Percentiles rank a stretch among this genome's conserved stretches.
Evolutionary conservation across 2,329 filamentous ascomycete species (phyloP).

Genomic region (Fusarium anguioides): DNA sequence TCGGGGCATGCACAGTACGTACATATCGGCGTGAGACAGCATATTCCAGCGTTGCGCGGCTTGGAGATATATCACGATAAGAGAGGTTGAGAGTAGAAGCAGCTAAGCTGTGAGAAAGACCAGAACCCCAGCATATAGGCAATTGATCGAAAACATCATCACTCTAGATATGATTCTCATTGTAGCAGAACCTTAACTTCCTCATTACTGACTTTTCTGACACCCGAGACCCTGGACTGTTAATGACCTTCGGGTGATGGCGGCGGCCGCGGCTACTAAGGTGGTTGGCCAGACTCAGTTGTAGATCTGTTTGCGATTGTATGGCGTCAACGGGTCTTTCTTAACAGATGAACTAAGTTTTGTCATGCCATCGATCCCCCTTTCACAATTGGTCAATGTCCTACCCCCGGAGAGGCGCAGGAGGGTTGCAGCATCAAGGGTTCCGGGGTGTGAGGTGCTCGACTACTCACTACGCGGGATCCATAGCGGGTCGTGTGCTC

Average conservation of each 20-base stretch:
- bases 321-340: neutral
- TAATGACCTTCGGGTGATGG: conserved; percentile 28
- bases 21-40: neutral
- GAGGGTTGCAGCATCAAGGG: conserved; percentile 37
- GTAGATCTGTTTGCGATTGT: conserved; percentile 31
- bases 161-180: neutral
- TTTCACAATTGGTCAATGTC: conserved; percentile 37
- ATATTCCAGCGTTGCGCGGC: neutral
- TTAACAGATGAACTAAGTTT: conserved; percentile 18
- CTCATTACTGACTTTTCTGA: neutral
- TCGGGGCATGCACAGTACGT: neutral
- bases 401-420: conserved; percentile 36
- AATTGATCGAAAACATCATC: neutral
- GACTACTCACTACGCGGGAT: neutral
- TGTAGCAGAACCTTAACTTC: neutral
- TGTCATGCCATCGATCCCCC: neutral
- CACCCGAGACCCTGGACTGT: conserved; percentile 10
- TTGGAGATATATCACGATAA: neutral
- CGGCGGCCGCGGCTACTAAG: conserved; percentile 30
- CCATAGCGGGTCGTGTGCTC: conserved; percentile 27
- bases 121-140: neutral
- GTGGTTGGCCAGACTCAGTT: conserved; percentile 21
- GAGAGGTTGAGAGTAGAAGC: neutral
- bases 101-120: neutral
- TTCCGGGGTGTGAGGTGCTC: conserved; percentile 30